Base-by-base conservation (phyloP, 2,329 filamentous ascomycete species). In the Parastagonospora avenae region DNA sequence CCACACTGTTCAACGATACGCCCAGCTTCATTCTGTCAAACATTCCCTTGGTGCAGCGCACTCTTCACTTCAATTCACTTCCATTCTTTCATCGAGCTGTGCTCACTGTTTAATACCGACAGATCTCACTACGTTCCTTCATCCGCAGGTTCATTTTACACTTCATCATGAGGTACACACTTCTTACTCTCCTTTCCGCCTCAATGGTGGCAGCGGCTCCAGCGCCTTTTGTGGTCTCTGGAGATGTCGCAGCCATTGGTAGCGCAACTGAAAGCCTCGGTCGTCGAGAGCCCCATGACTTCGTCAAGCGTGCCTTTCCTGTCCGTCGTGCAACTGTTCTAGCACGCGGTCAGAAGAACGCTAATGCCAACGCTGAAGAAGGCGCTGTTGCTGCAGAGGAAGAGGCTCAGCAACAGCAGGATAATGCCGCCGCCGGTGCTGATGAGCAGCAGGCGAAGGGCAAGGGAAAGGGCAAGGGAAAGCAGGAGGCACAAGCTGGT, bases 81-180 rank as follows among this genome's bases (percentile, higher is more conserved):
- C 65, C 51, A 38, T 55, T 67, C 66, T 54, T 61, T 66, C 41
- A 48, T 38, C 63, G 70, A 72, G 69, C 70, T 72, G 70, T 67
- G 70, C 70, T 73, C 68, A 64, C 44, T 57, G n/a, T 48, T 62
- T 59, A 48, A 43, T 62, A 53, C 67, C 58, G 52, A 57, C 51
- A 61, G 46, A 54, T 29, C 53, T 63, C 60, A 55, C 51, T 67
- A 52, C 60, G 64, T 60, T 54, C 44, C 46, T 62, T 52, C 48
- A 16, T 46, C 27, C 29, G 47, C 40, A 50, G 51, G 27, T 35
- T 31, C 28, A 46, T 36, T 43, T 38, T 33, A 37, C 30, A 19
- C 37, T 53, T 62, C 67, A 70, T 39, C 51, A 73, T 74, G 71
- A 74, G 68, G 69, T 62, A 64, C 44, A 55, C 70, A 38, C 62